Evolutionary conservation across 768 basidiomycete genomes (phyloP), one percentile per base, ranked within the genome.

Genomic region (Trametes sanguinea): DNA sequence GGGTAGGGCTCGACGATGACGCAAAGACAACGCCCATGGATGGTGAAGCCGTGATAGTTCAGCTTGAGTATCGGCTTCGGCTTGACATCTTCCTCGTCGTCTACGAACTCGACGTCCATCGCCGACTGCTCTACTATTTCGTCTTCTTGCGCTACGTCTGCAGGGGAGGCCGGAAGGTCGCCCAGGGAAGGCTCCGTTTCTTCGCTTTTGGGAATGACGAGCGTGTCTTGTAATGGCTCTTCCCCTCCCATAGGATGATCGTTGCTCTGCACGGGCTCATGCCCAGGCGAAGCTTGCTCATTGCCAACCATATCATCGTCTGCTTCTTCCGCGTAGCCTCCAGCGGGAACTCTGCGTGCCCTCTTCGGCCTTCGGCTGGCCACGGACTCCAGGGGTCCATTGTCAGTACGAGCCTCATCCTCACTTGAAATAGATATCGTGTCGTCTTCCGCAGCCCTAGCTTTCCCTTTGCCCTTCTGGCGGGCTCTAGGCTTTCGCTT

Each of bases 1-100:
- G 89, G 87, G 80, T 85, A 92, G 14, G 92, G 93, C 71, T 94
- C 92, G 14, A 93, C 85, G 27, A 94, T 87, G 39, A 94, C 81
- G 69, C 89, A 92, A 16, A 94, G 80, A 71, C 89, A 92, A 56
- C 85, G 83, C 0, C 86, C 87, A 60, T 83, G 82, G 51, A 92
- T 85, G 54, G 75, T 80, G 72, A 92, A 92, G 11, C 89, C 88
- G 66, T 83, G 81, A 65, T 90, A 94, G 56, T 73, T 81, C 39
- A 94, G 80, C 57, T 83, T 80, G 6, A 89, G 86, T 68, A 92
- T 90, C 11, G 87, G 89, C 67, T 94, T 92, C 66, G 71, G 71
- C 60, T 78, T 76, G 63, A 87, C 87, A 54, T 88, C 87, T 51
- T 88, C 87, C 51, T 86, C 83, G n/a, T 77, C 77, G 52, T 82